Conservation (phyloP, 2,329 filamentous ascomycete species). For the Curvularia hawaiiensis region DNA sequence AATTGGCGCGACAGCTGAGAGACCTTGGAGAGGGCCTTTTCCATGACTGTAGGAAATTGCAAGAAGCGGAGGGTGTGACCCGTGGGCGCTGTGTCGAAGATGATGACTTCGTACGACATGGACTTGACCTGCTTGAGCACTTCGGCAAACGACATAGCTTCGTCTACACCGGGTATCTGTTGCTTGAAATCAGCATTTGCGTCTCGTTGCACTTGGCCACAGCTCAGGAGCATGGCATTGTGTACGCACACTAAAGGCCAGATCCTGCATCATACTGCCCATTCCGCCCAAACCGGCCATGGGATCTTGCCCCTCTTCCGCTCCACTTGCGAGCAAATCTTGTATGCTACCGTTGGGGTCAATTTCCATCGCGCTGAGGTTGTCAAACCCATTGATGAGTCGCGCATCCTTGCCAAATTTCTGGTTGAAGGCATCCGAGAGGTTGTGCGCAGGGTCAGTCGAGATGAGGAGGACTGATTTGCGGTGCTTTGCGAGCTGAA, state of each 20-base stretch:
- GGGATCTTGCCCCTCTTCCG: slow-evolving; percentile 72
- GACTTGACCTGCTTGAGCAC: slow-evolving; percentile 99
- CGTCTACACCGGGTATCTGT: slow-evolving; percentile 96
- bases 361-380: slow-evolving; percentile 98
- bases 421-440: slow-evolving; percentile 96
- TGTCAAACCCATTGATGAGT: slow-evolving; percentile 87
- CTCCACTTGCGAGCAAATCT: slow-evolving; percentile 82
- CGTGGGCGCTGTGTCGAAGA: slow-evolving; percentile 98
- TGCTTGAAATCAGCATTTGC: slow-evolving; percentile 6
- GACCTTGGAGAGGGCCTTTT: slow-evolving; percentile 97
- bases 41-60: slow-evolving; percentile 96
- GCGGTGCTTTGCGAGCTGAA: slow-evolving; percentile 93
- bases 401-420: slow-evolving; percentile 99
- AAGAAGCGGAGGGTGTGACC: slow-evolving; percentile 98
- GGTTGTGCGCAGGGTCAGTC: slow-evolving; percentile 96
- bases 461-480: slow-evolving; percentile 97
- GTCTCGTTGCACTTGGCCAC: not conserved
- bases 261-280: slow-evolving; percentile 97
- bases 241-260: slow-evolving; percentile 85
- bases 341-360: slow-evolving; percentile 98
- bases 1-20: slow-evolving; percentile 94
- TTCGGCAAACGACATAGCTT: slow-evolving; percentile 99
- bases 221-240: not conserved
- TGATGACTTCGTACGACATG: slow-evolving; percentile 97
- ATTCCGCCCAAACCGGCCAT: slow-evolving; percentile 71